phyloP scores from a whole-genome alignment of 345 rosid genomes.

The Odontarrhena argentea region DNA sequence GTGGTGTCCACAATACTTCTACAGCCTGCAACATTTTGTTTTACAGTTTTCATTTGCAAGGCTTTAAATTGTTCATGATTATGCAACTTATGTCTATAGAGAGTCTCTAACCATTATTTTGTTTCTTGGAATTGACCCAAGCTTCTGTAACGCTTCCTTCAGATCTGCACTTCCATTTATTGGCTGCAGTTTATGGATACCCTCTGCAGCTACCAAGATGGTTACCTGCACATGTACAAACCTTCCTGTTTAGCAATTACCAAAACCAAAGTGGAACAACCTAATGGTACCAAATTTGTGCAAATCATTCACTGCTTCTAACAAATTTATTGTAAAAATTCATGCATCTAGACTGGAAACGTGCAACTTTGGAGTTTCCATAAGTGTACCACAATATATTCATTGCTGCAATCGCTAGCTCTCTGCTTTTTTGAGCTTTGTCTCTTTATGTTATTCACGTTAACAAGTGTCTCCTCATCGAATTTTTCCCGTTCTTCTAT shows the following conservation, averaged over 20 bases:
- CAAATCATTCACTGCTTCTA: background rate
- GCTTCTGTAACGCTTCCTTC: slow-evolving; percentile 81
- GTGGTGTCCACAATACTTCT: slow-evolving; percentile 97
- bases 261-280: background rate
- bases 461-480: slow-evolving; percentile 92
- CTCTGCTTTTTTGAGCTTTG: slow-evolving; percentile 58
- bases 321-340: background rate
- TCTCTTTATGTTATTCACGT: slow-evolving; percentile 75
- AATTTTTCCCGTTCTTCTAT: slow-evolving; percentile 96
- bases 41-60: slow-evolving; percentile 9
- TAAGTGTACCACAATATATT: slow-evolving; percentile 81
- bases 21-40: slow-evolving; percentile 62
- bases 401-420: slow-evolving; percentile 75
- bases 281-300: background rate
- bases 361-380: background rate
- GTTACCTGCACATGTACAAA: slow-evolving; percentile 58
- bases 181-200: slow-evolving; percentile 71
- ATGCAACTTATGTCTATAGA: background rate
- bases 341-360: background rate
- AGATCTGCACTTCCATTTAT: slow-evolving; percentile 70
- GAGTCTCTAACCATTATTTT: slow-evolving; percentile 62
- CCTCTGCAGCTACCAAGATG: slow-evolving; percentile 90
- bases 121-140: slow-evolving; percentile 69
- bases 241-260: background rate
- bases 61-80: slow-evolving; percentile 7